A percentile compares a stretch with the other conserved stretches of the same genome.
These are phyloP conservation scores for Fusarium sublunatum DNA, from an alignment of 2,329 filamentous ascomycete species.

Conservation along the genomic window DNA sequence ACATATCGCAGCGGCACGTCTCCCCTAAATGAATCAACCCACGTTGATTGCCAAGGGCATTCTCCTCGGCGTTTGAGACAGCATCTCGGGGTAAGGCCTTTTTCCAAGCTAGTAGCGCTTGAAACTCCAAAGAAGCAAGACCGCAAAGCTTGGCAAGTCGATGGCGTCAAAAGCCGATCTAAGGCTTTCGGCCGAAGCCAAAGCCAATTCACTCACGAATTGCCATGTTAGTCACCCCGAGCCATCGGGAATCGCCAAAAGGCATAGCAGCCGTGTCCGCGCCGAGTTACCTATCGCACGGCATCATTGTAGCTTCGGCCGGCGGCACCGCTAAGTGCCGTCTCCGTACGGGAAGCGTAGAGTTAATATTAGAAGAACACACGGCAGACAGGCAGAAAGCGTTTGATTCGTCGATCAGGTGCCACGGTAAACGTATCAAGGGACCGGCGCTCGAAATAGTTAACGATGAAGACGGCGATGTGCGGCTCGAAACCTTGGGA, in stretches of 20 bases:
- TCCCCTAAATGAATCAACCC: constrained; percentile 13
- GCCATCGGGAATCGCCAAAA: constrained; percentile 3
- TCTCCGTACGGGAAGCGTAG: constrained; percentile 4
- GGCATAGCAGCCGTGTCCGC: neutral
- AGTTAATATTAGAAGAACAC: constrained; percentile 3
- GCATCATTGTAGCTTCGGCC: constrained; percentile 14
- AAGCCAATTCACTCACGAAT: neutral
- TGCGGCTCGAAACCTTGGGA: constrained; percentile 18
- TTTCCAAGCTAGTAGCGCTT: neutral
- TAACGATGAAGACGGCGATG: neutral
- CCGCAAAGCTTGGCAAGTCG: neutral
- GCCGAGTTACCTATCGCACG: neutral
- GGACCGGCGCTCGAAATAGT: neutral
- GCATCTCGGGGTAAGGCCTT: neutral
- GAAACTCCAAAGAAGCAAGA: neutral
- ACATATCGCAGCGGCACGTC: constrained; percentile 21
- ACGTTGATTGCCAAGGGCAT: constrained; percentile 7
- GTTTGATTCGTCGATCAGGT: constrained; percentile 18
- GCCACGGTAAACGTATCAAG: constrained; percentile 5
- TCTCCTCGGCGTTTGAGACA: constrained; percentile 2
- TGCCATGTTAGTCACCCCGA: constrained; percentile 9
- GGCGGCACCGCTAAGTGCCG: constrained; percentile 28
- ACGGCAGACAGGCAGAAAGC: neutral
- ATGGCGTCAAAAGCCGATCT: neutral
- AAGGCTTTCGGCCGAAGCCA: constrained; percentile 2